Conservation (phyloP, 768 basidiomycete species). For the Galerina sulciceps region DNA sequence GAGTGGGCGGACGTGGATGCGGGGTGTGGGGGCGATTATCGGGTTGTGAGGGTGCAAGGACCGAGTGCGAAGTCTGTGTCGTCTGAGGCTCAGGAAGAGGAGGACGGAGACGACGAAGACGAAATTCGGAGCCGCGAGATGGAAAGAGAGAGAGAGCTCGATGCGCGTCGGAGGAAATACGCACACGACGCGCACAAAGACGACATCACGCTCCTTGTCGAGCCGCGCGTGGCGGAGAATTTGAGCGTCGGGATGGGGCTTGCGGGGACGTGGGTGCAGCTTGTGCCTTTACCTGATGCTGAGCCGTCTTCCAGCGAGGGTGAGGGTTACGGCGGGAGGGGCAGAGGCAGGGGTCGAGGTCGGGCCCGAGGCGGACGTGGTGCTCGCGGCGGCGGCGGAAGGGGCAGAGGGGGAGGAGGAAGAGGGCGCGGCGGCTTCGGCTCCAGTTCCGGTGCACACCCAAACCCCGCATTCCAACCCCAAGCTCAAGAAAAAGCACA, state of each 20-base stretch:
- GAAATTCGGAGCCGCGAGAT: neutral
- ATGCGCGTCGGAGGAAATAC: neutral
- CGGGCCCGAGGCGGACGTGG: neutral
- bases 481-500: constrained; percentile 14
- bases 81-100: neutral
- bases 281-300: constrained; percentile 36
- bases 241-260: constrained; percentile 58
- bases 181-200: constrained; percentile 50
- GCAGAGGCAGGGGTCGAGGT: constrained; percentile 5
- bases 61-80: too few relatives aligned
- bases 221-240: constrained; percentile 41
- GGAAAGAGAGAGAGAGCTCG: neutral
- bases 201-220: constrained; percentile 56
- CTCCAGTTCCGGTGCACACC: neutral
- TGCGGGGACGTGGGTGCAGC: constrained; percentile 63
- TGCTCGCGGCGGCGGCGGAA: neutral
- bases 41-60: constrained; percentile 7
- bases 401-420: neutral
- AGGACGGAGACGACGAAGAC: constrained; percentile 1
- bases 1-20: constrained; percentile 33
- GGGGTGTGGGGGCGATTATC: constrained; percentile 11
- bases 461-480: neutral
- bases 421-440: constrained; percentile 4
- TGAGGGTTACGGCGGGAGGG: constrained; percentile 3
- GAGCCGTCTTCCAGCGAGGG: neutral